Percentiles rank a stretch among this genome's conserved stretches.
Evolutionary conservation across 2,329 filamentous ascomycete genomes (phyloP).

Genomic region (Xylariaceae sp.): DNA sequence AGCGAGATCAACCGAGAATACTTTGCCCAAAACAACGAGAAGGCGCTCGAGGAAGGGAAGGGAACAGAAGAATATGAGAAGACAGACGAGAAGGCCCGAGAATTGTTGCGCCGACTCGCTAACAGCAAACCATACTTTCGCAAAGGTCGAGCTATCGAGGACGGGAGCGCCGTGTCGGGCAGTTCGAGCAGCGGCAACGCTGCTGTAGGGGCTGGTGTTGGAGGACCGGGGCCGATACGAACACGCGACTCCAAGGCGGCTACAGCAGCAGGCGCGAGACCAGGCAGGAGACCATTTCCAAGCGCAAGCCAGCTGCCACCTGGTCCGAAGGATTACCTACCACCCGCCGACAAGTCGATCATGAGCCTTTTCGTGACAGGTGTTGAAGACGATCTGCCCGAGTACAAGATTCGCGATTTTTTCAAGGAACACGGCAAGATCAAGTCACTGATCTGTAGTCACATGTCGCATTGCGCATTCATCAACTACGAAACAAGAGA

Average conservation of each 20-base stretch:
- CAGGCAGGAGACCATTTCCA: slow-evolving; percentile 58
- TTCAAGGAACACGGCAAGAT: slow-evolving; percentile 88
- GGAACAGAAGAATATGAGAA: slow-evolving; percentile 90
- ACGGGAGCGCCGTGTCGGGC: slow-evolving; percentile 37
- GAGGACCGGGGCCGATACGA: slow-evolving; percentile 72
- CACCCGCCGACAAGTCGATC: slow-evolving; percentile 78
- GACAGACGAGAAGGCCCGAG: slow-evolving; percentile 93
- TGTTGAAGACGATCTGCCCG: slow-evolving; percentile 91
- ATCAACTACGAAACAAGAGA: slow-evolving; percentile 87
- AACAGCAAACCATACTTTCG: slow-evolving; percentile 94
- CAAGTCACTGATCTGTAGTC: slow-evolving; percentile 89
- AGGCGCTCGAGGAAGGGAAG: slow-evolving; percentile 86
- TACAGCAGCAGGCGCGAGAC: slow-evolving; percentile 42
- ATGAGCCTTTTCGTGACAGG: slow-evolving; percentile 94
- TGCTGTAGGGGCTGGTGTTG: slow-evolving; percentile 51
- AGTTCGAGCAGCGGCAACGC: slow-evolving; percentile 39
- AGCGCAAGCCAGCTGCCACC: slow-evolving; percentile 71
- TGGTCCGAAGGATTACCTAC: slow-evolving; percentile 77
- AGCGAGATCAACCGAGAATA: slow-evolving; percentile 95
- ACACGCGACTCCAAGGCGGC: slow-evolving; percentile 62
- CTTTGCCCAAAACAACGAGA: slow-evolving; percentile 96
- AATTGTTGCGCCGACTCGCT: slow-evolving; percentile 78
- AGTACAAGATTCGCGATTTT: slow-evolving; percentile 85
- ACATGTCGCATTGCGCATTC: slow-evolving; percentile 96
- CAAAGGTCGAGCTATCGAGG: slow-evolving; percentile 73